These are phyloP conservation scores for Alternaria panax DNA, from an alignment of 2,329 filamentous ascomycete species.

Conservation along the genomic window DNA sequence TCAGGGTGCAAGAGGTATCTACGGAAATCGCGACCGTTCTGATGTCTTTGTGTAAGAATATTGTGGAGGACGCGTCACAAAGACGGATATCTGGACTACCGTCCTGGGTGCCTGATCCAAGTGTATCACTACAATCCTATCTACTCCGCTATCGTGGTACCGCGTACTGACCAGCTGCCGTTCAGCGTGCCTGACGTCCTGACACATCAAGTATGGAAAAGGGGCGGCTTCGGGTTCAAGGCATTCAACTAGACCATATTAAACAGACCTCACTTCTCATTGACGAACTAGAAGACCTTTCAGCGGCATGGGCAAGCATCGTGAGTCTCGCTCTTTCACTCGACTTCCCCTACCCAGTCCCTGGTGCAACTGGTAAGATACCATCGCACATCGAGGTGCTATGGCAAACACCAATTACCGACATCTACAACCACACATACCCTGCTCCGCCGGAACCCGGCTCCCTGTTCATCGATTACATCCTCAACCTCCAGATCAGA, in stretches of 20 bases:
- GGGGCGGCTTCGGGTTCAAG: neutral
- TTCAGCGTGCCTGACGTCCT: slow-evolving; percentile 16
- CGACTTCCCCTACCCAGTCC: slow-evolving; percentile 25
- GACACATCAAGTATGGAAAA: neutral
- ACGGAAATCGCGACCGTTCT: slow-evolving; percentile 24
- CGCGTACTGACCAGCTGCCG: slow-evolving; percentile 25
- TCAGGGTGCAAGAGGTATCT: slow-evolving; percentile 31
- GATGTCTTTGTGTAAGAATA: slow-evolving; percentile 24
- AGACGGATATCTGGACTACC: slow-evolving; percentile 25
- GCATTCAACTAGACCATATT: neutral
- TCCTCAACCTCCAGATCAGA: slow-evolving; percentile 37
- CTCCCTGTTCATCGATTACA: slow-evolving; percentile 36
- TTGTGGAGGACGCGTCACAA: slow-evolving; percentile 32
- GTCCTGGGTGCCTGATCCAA: slow-evolving; percentile 40
- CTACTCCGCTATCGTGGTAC: slow-evolving; percentile 32
- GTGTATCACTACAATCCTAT: slow-evolving; percentile 31
- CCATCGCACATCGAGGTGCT: slow-evolving; percentile 33
- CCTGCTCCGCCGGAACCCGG: slow-evolving; percentile 28
- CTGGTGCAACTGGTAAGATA: neutral
- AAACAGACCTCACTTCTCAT: neutral
- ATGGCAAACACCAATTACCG: slow-evolving; percentile 34
- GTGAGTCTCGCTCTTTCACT: slow-evolving; percentile 29
- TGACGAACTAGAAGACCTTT: neutral
- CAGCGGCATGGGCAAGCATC: neutral
- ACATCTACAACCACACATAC: slow-evolving; percentile 30